phyloP scores from a whole-genome alignment of 2,329 filamentous ascomycete genomes.

The Emmonsia crescens region DNA sequence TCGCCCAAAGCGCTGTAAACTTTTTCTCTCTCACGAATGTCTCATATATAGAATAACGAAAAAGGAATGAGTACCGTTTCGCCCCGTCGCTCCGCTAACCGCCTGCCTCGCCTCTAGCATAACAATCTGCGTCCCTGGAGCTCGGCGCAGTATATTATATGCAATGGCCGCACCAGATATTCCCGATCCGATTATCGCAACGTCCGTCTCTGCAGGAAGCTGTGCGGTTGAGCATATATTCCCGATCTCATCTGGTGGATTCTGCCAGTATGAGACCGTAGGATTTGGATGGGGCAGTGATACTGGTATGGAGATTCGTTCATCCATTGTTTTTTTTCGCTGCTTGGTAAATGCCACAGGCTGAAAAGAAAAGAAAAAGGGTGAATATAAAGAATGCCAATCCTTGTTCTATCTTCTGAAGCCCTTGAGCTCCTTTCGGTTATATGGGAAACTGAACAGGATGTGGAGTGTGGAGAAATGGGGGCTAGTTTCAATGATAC shows the following conservation, averaged over 20 bases:
- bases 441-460: neutral
- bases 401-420: neutral
- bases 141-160: constrained; percentile 18
- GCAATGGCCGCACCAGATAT: constrained; percentile 28
- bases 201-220: constrained; percentile 20
- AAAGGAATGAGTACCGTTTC: constrained; percentile 11
- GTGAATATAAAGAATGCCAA: too few species aligned
- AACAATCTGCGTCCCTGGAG: constrained; percentile 20
- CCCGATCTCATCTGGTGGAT: constrained; percentile 23
- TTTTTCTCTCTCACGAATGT: neutral
- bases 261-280: constrained; percentile 23
- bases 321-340: constrained; percentile 7
- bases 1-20: neutral
- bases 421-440: neutral
- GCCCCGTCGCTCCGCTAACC: constrained; percentile 13
- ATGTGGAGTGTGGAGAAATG: neutral
- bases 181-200: constrained; percentile 31
- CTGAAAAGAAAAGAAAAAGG: neutral
- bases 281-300: constrained; percentile 18
- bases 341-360: neutral
- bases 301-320: constrained; percentile 11
- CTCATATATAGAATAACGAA: neutral
- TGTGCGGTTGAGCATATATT: constrained; percentile 16
- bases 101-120: constrained; percentile 31
- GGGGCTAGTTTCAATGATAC: neutral